Base-by-base conservation (phyloP, 768 basidiomycete genomes). In the Mycena polygramma region DNA sequence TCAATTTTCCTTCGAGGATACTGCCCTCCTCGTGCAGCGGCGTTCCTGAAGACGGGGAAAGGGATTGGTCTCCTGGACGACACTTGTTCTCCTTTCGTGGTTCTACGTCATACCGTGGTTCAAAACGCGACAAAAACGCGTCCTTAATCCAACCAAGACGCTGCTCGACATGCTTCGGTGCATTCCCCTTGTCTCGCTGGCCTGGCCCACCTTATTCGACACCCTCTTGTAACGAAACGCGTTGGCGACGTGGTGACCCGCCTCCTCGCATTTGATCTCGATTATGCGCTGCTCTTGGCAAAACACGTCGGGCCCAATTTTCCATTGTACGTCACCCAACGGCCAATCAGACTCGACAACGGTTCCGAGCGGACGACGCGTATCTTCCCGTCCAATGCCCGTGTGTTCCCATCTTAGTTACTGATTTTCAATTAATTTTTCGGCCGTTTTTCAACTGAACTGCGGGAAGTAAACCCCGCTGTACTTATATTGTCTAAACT, bases 71-170 rank as follows among this genome's bases (percentile, higher is more conserved):
- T 46, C 45, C 45, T 19, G 7, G 19, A 46, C 45, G 11, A 35
- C 52, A 15, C 45, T 60, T 60, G 46, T 60, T 60, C 59, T 49
- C 59, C 59, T 60, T 60, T 60, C 35, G 46, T 35, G 19, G 15
- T 37, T 41, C 20, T 13, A 36, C 59, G 59, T 60, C 59, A 60
- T 60, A 48, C 35, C 35, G 24, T 57, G 41, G 11, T 26, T 26
- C 20, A 3, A 19, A 54, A 19, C 26, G 30, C 14, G 35, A 5
- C 17, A 36, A 55, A 37, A 39, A 22, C 20, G 37, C 14, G 36
- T n/a, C 37, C 54, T 37, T 41, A 17, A 41, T 30, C 30, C 30
- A 57, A 22, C 39, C 37, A 41, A 39, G 15, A 41, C 10, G 37
- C 10, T 57, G 19, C 6, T 39, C 20, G 30, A 36, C 46, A 46